phyloP scores from a whole-genome alignment of 1,284 basidiomycete genomes.

The Microbotryum scabiosae region DNA sequence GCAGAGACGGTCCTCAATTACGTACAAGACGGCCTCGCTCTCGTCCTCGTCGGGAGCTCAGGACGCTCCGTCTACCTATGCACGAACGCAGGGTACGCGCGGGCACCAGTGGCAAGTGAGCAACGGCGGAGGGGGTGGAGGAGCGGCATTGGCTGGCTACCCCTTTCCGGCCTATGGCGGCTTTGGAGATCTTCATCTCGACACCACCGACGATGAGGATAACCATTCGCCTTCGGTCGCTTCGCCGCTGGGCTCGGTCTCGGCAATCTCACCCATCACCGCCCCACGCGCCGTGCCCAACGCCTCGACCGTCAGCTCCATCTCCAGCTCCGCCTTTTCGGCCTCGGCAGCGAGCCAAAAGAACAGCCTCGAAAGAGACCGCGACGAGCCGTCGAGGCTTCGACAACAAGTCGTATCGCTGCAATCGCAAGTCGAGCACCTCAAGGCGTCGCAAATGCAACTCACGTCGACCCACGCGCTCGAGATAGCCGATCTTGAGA shows the following conservation, averaged over 20 bases:
- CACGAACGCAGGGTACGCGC: no score
- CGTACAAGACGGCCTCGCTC: constrained; percentile 19
- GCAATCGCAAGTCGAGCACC: constrained; percentile 20
- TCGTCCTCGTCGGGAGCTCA: background rate
- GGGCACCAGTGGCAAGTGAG: no score
- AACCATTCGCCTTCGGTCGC: background rate
- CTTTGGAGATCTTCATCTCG: constrained; percentile 26
- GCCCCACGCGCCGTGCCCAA: background rate
- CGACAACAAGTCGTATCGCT: constrained; percentile 19
- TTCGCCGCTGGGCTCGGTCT: background rate
- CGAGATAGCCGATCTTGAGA: constrained; percentile 27
- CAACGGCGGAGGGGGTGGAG: no score
- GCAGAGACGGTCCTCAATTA: constrained; percentile 23
- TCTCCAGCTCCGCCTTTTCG: no score
- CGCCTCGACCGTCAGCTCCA: background rate
- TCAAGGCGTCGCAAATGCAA: constrained; percentile 12
- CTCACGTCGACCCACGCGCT: constrained; percentile 20
- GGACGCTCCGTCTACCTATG: no score
- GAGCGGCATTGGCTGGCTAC: background rate
- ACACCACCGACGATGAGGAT: constrained; percentile 8
- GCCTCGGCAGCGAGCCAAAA: no score
- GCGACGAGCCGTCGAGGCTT: background rate
- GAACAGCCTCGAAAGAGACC: no score
- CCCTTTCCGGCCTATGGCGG: constrained; percentile 24
- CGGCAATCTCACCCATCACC: background rate